Base-by-base conservation (phyloP, 2,329 filamentous ascomycete genomes). In the Simplicillium sp. region DNA sequence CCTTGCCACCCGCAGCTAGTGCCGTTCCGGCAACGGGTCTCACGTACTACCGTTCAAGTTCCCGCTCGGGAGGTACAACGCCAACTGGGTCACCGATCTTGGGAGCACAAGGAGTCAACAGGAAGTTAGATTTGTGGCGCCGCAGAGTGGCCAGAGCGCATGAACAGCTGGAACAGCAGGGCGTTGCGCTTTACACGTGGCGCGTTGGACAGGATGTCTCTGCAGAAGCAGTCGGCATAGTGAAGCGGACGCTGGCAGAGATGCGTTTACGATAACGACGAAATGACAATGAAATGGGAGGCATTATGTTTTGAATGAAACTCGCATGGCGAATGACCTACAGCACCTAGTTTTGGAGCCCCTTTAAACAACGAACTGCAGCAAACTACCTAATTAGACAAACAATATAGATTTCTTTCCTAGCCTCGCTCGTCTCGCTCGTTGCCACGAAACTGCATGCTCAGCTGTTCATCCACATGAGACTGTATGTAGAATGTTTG, bases 101-200 rank as follows among this genome's bases (percentile, higher is more conserved):
- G 14, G 56, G 57, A 1, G 59, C 66, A 2, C 53, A 55, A 40
- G 51, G 47, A 3, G 54, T 64, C 11, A 86, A 77, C 57, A 87
- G 83, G 62, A 82, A 85, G 48, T 67, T 87, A 41, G 80, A 82
- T 44, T 54, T 87, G 37, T 92, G 85, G 86, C 68, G 71, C 46
- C 72, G 80, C 42, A 66, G 86, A 33, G 75, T 85, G 64, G 72
- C 71, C 34, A 66, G 75, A 35, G 84, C 85, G 3, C 77, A 83
- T 47, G 65, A 77, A 25, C 60, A 66, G 32, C 67, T 90, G 9
- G 74, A 76, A n/a, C 64, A 67, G 5, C 66, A 79, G 32, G 82
- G 82, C 4, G 82, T 92, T 1, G 64, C 72, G 48, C 56, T 92
- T 29, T 77, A 84, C 47, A 86, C 75, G 15, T 92, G 86, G 86